Evolutionary conservation across 345 rosid species (phyloP), one percentile per base, ranked within the genome.

Genomic region (Leavenworthia alabamica): DNA sequence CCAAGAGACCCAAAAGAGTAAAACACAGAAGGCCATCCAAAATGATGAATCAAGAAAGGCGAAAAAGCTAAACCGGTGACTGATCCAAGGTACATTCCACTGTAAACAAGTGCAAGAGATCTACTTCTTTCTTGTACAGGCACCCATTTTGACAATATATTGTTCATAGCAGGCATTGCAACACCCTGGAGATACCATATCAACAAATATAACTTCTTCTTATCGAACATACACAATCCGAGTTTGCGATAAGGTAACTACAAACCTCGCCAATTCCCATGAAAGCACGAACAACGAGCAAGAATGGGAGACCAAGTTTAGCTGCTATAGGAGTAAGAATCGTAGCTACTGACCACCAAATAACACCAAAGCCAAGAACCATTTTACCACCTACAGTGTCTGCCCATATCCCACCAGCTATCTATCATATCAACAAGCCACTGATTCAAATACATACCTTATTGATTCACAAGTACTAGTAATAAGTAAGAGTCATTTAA

Each of bases 81-180:
- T 0, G 92, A 91, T 73, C 98, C 95, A 46, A 91, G 85, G 62
- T 88, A 88, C 96, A 91, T 88, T 68, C 96, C 98, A 43, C 98
- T 88, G 67, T 88, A 91, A 23, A 91, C 96, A 59, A 91, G 76
- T 7, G 96, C 96, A 6, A 88, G 78, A 1, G 98, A 88, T 75
- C 98, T 78, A 55, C 96, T 91, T 78, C 98, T 91, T 76, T 88
- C 98, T 46, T 84, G 78, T 48, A 91, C 81, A 29, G 96, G 95
- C 52, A 92, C 90, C 98, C 96, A 92, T 52, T 86, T 92, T 1
- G 98, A 86, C 44, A 92, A 47, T 62, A 92, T 88, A 66, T 89
- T 92, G 60, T 88, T 92, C 98, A 92, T 92, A 42, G 98, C 98
- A 65, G 98, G 96, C 98, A 92, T 85, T 43, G 98, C 96, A 80